Percentiles rank a stretch among this genome's conserved stretches.
Conservation (phyloP, 805 yeast genomes). For the Metschnikowia gruessii region DNA sequence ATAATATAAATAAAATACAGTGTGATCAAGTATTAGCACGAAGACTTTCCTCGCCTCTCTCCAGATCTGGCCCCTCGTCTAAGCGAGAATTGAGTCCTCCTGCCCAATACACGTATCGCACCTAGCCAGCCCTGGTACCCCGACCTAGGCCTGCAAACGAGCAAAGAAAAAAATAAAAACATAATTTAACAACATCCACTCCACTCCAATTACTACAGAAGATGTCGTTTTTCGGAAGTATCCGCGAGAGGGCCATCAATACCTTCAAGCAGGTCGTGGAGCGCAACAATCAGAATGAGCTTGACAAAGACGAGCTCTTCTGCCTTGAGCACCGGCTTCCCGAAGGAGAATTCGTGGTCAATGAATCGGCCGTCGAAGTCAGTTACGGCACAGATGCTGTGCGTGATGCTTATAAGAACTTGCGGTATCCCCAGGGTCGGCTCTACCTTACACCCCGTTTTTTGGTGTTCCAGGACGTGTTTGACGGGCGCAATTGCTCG, state of each 20-base stretch:
- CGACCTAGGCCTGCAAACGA: neutral
- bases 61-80: too few species aligned
- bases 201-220: neutral
- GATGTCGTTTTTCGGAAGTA: conserved; percentile 52
- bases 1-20: too few species aligned
- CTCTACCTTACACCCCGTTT: conserved; percentile 74
- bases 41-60: too few species aligned
- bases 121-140: too few species aligned
- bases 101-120: too few species aligned
- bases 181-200: too few species aligned
- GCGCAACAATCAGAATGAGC: conserved; percentile 42
- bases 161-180: neutral
- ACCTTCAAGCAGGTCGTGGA: conserved; percentile 44
- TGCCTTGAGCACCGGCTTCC: conserved; percentile 70
- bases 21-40: too few species aligned
- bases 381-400: conserved; percentile 27
- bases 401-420: conserved; percentile 22
- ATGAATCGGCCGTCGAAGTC: conserved; percentile 64
- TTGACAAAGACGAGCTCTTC: conserved; percentile 68
- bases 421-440: conserved; percentile 50
- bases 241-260: conserved; percentile 45
- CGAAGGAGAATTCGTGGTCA: conserved; percentile 59
- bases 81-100: too few species aligned
- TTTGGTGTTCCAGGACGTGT: conserved; percentile 68
- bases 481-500: conserved; percentile 64